A percentile compares a stretch with the other conserved stretches of the same genome.
phyloP scores from a whole-genome alignment of 2,329 filamentous ascomycete species.

The Thelonectria olida region DNA sequence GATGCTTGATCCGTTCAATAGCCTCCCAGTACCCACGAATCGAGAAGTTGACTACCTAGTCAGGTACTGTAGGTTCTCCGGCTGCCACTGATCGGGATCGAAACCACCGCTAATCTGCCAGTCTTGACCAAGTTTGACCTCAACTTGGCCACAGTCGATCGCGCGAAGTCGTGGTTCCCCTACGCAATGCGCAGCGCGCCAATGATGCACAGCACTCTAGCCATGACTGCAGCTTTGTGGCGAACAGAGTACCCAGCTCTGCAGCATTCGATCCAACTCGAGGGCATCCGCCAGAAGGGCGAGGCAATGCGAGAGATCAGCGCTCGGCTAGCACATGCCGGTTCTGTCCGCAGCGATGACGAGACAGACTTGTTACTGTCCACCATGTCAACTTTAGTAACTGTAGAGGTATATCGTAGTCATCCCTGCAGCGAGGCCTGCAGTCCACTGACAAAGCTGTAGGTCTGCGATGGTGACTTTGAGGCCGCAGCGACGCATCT shows the following conservation, averaged over 20 bases:
- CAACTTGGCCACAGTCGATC: neutral
- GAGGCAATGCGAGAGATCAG: neutral
- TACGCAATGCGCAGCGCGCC: constrained; percentile 4
- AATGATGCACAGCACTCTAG: constrained; percentile 16
- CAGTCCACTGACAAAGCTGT: neutral
- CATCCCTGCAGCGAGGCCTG: neutral
- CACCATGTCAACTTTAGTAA: constrained; percentile 8
- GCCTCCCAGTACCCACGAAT: constrained; percentile 3
- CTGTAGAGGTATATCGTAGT: neutral
- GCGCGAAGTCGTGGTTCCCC: neutral
- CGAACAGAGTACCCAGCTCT: neutral
- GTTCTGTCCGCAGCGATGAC: neutral
- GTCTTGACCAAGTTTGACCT: constrained; percentile 1
- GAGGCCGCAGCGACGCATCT: constrained; percentile 6
- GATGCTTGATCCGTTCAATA: constrained; percentile 12
- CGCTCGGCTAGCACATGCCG: neutral
- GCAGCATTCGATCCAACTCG: neutral
- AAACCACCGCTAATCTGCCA: neutral
- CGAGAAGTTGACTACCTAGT: neutral
- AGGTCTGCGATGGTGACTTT: constrained; percentile 3
- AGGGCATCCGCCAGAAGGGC: constrained; percentile 8
- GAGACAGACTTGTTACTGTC: neutral
- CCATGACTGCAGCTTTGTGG: constrained; percentile 6
- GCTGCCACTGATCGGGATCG: neutral
- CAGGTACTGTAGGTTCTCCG: constrained; percentile 1